These are phyloP conservation scores for Isabelozyma heimii DNA, from an alignment of 805 yeast genomes.

Conservation along the genomic window DNA sequence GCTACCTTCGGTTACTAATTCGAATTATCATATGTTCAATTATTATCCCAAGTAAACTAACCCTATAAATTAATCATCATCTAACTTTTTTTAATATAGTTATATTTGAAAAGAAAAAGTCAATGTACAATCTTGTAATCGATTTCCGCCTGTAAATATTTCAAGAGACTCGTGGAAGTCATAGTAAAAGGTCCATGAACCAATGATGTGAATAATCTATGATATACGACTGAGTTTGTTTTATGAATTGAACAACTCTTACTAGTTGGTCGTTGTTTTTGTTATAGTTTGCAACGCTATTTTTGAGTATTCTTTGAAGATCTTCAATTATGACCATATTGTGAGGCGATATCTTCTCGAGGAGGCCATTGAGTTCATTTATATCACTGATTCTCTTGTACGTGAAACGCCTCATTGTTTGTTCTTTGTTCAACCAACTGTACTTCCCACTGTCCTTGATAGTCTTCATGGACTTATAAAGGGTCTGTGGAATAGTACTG, in stretches of 20 bases:
- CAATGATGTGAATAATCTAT: neutral
- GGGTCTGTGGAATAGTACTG: neutral
- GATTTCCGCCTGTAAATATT: neutral
- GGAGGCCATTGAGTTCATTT: neutral
- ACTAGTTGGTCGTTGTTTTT: neutral
- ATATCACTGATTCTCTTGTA: neutral
- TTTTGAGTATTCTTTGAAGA: neutral
- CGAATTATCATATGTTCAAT: neutral
- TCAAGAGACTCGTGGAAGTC: neutral
- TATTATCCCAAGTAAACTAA: neutral
- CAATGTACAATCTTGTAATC: neutral
- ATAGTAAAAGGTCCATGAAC: neutral
- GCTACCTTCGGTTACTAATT: constrained; percentile 96
- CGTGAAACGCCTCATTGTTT: neutral
- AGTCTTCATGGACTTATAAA: neutral
- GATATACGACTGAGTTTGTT: neutral
- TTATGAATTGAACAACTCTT: neutral
- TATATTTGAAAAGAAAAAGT: neutral
- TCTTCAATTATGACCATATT: neutral
- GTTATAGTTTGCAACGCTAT: neutral
- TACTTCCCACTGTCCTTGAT: neutral
- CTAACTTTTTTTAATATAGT: neutral
- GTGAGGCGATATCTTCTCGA: neutral
- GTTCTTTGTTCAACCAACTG: neutral
- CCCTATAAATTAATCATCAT: neutral